These are phyloP conservation scores for Colletotrichum brevisporum DNA, from an alignment of 2,329 filamentous ascomycete genomes.

Conservation along the genomic window DNA sequence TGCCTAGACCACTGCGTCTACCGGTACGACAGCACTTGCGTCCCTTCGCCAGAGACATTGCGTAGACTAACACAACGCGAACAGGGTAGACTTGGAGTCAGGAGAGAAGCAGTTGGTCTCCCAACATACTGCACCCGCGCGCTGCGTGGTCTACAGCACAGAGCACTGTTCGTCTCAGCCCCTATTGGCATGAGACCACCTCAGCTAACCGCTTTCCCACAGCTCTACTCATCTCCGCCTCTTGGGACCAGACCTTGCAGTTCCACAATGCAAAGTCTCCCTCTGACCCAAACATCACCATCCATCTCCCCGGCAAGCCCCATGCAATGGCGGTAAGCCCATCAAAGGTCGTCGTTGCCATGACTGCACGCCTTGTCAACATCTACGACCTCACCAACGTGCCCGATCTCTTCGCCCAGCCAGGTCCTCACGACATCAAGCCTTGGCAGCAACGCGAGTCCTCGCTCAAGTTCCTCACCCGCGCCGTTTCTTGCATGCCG, in stretches of 20 bases:
- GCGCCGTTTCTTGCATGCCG: constrained; percentile 95
- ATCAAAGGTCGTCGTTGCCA: constrained; percentile 91
- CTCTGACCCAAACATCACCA: constrained; percentile 69
- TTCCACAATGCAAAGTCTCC: constrained; percentile 77
- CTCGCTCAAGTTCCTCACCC: constrained; percentile 95
- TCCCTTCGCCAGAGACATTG: too few relatives aligned
- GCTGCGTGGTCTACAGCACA: constrained; percentile 85
- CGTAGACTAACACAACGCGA: neutral
- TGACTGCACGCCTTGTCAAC: constrained; percentile 93
- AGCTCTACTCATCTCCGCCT: constrained; percentile 87
- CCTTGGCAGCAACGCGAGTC: constrained; percentile 96
- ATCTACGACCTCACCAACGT: constrained; percentile 91
- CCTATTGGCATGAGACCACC: neutral
- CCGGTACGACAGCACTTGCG: constrained; percentile 63
- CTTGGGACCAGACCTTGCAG: constrained; percentile 94
- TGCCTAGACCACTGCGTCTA: constrained; percentile 90
- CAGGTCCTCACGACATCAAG: constrained; percentile 67
- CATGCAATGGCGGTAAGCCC: constrained; percentile 86
- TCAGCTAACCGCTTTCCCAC: constrained; percentile 20
- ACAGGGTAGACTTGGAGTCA: constrained; percentile 76
- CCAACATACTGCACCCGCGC: constrained; percentile 84
- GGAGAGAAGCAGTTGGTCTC: constrained; percentile 82
- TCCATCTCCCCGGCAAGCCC: constrained; percentile 86
- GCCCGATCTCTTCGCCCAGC: constrained; percentile 66
- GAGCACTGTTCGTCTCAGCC: constrained; percentile 71